Conservation (phyloP, 768 basidiomycete species). For the Floccularia luteovirens region DNA sequence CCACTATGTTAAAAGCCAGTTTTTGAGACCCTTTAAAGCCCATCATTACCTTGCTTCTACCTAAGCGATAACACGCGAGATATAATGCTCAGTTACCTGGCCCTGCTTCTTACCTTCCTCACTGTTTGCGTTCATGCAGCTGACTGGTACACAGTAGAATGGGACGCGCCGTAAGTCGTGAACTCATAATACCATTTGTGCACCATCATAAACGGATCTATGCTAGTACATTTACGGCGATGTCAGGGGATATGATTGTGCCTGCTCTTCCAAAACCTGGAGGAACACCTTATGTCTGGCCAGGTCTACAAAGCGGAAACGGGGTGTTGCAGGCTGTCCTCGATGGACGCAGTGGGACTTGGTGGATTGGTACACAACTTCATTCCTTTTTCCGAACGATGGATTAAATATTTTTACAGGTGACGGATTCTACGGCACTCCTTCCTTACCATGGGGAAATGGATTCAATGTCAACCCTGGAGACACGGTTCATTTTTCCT, state of each 20-base stretch:
- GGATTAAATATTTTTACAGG: conserved; percentile 5
- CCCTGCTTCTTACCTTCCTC: conserved; percentile 5
- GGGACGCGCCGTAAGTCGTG: no score
- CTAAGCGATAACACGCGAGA: background rate
- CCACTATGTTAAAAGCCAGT: no score
- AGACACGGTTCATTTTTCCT: conserved; percentile 16
- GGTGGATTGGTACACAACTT: conserved; percentile 15
- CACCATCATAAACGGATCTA: no score
- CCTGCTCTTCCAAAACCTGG: conserved; percentile 14
- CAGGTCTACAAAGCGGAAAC: conserved; percentile 17
- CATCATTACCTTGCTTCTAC: background rate
- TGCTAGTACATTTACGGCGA: conserved; percentile 14
- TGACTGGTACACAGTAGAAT: conserved; percentile 19
- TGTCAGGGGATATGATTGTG: conserved; percentile 18
- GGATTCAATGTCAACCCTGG: conserved; percentile 19
- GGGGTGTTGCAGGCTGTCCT: conserved; percentile 19
- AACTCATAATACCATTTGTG: no score
- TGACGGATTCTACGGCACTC: conserved; percentile 19
- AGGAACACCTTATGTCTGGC: conserved; percentile 19
- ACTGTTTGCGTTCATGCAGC: conserved; percentile 9
- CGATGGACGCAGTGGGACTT: conserved; percentile 17
- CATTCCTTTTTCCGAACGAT: background rate
- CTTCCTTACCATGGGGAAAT: conserved; percentile 18
- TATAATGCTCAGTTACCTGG: conserved; percentile 6
- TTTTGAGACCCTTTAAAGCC: conserved; percentile 3